phyloP scores from a whole-genome alignment of 345 rosid genomes.

The Populus alba region DNA sequence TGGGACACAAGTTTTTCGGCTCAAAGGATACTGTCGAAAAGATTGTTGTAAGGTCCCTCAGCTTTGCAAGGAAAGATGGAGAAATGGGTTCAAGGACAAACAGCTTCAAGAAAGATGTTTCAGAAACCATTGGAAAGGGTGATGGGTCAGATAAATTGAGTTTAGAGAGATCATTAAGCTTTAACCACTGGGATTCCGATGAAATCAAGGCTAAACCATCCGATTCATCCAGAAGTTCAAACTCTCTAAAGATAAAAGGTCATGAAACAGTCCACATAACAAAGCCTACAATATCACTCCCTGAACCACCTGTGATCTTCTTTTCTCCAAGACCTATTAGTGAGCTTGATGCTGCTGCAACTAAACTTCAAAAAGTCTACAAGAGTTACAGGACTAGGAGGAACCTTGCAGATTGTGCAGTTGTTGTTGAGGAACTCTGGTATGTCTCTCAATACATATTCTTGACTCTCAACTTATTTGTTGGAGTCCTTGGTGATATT shows the following conservation, averaged over 20 bases:
- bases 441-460: conserved; percentile 27
- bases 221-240: conserved; percentile 2
- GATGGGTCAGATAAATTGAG: conserved; percentile 2
- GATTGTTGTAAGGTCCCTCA: conserved; percentile 26
- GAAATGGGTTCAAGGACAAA: conserved; percentile 27
- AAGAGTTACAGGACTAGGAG: conserved; percentile 50
- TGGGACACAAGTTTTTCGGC: conserved; percentile 30
- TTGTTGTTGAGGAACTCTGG: conserved; percentile 73
- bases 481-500: not conserved
- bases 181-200: conserved; percentile 35
- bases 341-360: conserved; percentile 70
- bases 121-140: conserved; percentile 17
- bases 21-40: conserved; percentile 29
- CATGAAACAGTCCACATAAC: conserved; percentile 29
- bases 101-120: conserved; percentile 36
- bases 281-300: conserved; percentile 45
- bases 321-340: conserved; percentile 54
- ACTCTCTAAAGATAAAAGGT: conserved; percentile 17
- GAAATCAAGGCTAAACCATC: conserved; percentile 13
- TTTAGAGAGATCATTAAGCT: conserved; percentile 38
- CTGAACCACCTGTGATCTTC: conserved; percentile 35
- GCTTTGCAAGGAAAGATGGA: conserved; percentile 27
- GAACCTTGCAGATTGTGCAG: conserved; percentile 71
- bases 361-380: conserved; percentile 45
- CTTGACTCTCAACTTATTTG: not conserved